Conservation (phyloP, 1,284 basidiomycete species). For the Pseudozyma tsukubaensis region DNA sequence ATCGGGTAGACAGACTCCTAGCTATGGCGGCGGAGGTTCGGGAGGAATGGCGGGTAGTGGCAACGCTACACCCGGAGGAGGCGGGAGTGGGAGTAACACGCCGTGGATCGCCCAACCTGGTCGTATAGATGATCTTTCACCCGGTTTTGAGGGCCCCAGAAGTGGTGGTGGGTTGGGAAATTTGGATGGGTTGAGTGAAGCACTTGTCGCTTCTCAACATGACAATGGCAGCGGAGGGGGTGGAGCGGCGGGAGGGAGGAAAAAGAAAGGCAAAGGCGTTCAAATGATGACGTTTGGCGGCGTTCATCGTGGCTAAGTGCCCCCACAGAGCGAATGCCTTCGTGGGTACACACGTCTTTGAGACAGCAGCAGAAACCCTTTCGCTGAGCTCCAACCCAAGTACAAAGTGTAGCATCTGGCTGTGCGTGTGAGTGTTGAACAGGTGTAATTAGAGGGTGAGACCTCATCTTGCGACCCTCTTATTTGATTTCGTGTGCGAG, state of each 20-base stretch:
- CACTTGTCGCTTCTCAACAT: constrained; percentile 22
- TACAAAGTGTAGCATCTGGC: too few relatives aligned
- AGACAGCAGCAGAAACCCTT: too few relatives aligned
- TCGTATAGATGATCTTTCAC: constrained; percentile 33
- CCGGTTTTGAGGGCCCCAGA: neutral
- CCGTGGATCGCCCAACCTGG: constrained; percentile 25
- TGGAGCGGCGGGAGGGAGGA: constrained; percentile 15
- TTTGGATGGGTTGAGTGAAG: constrained; percentile 31
- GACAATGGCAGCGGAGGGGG: neutral
- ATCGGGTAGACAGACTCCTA: too few relatives aligned
- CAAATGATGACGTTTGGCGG: constrained; percentile 51
- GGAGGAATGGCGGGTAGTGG: neutral
- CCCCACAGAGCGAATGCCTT: too few relatives aligned
- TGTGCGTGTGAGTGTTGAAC: too few relatives aligned
- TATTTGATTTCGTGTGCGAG: too few relatives aligned
- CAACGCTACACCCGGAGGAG: constrained; percentile 1
- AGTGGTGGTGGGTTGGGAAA: neutral
- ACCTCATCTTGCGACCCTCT: too few relatives aligned
- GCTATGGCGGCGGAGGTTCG: too few relatives aligned
- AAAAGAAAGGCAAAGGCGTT: constrained; percentile 55
- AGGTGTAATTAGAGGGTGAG: too few relatives aligned
- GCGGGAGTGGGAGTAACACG: constrained; percentile 18
- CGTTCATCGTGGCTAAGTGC: constrained; percentile 47
- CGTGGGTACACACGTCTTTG: too few relatives aligned
- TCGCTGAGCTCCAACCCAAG: too few relatives aligned